phyloP scores from a whole-genome alignment of 768 basidiomycete genomes.

The Auricularia sp. region DNA sequence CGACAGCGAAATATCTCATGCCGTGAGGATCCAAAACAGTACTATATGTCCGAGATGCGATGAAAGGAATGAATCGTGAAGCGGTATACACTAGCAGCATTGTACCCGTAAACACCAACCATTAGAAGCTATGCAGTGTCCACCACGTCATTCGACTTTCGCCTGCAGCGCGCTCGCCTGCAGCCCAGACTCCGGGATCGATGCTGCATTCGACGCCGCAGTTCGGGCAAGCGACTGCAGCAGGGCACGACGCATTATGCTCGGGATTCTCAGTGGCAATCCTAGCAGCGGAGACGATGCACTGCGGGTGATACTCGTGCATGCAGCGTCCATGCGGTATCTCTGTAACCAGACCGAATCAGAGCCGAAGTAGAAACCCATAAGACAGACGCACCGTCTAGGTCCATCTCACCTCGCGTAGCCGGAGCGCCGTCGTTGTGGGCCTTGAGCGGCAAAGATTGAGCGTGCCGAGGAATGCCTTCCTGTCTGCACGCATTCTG shows the following conservation, averaged over 20 bases:
- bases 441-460: too few species aligned
- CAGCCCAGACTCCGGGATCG: conserved; percentile 51
- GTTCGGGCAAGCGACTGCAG: conserved; percentile 55
- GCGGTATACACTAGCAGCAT: background rate
- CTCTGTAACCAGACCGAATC: too few species aligned
- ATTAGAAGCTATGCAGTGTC: background rate
- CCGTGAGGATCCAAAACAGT: too few species aligned
- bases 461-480: background rate
- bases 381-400: too few species aligned
- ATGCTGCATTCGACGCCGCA: conserved; percentile 59
- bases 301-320: conserved; percentile 64
- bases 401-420: too few species aligned
- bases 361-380: too few species aligned
- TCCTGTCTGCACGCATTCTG: background rate
- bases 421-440: too few species aligned
- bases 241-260: background rate
- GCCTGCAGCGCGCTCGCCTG: conserved; percentile 23
- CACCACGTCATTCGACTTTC: background rate
- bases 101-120: too few species aligned
- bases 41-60: too few species aligned
- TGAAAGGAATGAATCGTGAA: background rate
- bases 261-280: conserved; percentile 25
- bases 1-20: too few species aligned
- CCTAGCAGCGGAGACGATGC: conserved; percentile 59
- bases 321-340: conserved; percentile 26